Evolutionary conservation across 768 basidiomycete genomes (phyloP).

Genomic region (Boletus rex-veris): DNA sequence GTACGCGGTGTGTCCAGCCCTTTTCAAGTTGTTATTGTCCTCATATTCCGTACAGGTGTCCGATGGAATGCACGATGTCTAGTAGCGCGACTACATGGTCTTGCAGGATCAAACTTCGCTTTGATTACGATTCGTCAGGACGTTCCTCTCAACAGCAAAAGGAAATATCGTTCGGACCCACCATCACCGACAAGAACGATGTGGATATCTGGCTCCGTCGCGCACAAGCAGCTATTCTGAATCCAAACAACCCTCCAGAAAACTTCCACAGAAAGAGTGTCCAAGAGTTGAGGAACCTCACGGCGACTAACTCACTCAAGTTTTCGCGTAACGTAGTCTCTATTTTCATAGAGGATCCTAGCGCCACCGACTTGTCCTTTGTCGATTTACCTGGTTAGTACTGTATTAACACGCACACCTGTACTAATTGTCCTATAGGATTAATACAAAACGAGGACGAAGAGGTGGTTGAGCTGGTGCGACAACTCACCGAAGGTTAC

Average conservation of each 20-base stretch:
- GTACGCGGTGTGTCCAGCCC: slow-evolving; percentile 42
- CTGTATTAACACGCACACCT: background rate
- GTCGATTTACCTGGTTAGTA: slow-evolving; percentile 51
- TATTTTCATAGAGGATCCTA: slow-evolving; percentile 43
- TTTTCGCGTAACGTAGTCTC: slow-evolving; percentile 54
- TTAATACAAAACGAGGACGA: slow-evolving; percentile 54
- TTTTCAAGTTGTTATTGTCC: background rate
- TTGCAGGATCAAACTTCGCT: slow-evolving; percentile 43
- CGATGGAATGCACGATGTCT: slow-evolving; percentile 51
- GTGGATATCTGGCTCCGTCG: slow-evolving; percentile 45
- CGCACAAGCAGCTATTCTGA: slow-evolving; percentile 45
- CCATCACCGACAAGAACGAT: slow-evolving; percentile 26
- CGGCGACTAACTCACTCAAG: slow-evolving; percentile 23
- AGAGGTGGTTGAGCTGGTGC: slow-evolving; percentile 43
- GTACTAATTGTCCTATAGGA: slow-evolving; percentile 33
- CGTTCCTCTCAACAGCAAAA: slow-evolving; percentile 1
- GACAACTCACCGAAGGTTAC: slow-evolving; percentile 43
- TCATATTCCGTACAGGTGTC: slow-evolving; percentile 38
- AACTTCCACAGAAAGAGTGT: slow-evolving; percentile 22
- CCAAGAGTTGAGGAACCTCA: slow-evolving; percentile 24
- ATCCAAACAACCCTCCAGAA: slow-evolving; percentile 13
- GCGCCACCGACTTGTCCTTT: slow-evolving; percentile 47
- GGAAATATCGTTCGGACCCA: slow-evolving; percentile 28
- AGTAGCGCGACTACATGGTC: slow-evolving; percentile 38
- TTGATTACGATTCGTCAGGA: slow-evolving; percentile 32